Conservation (phyloP, 257 asterid genomes). For the Jacaranda copaia region DNA sequence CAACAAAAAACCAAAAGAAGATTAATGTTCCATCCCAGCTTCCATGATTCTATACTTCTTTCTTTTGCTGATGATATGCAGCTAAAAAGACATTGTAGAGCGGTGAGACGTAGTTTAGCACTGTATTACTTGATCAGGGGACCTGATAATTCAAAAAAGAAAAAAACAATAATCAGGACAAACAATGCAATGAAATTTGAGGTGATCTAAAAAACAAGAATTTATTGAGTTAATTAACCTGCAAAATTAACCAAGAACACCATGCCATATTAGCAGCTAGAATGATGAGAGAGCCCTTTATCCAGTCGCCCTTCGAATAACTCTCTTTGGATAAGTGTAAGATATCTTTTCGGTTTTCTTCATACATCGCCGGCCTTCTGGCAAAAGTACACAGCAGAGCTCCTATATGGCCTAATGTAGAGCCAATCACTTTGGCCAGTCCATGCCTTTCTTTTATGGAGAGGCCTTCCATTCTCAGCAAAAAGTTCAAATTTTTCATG, state of each 20-base stretch:
- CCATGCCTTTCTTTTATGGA: slow-evolving; percentile 37
- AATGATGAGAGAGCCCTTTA: slow-evolving; percentile 40
- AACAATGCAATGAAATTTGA: too few relatives aligned
- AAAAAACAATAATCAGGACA: too few relatives aligned
- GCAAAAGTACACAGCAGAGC: slow-evolving; percentile 40
- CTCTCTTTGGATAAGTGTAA: slow-evolving; percentile 9
- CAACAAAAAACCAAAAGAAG: slow-evolving; percentile 32
- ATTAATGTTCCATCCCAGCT: slow-evolving; percentile 34
- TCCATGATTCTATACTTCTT: slow-evolving; percentile 24
- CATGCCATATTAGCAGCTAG: slow-evolving; percentile 31
- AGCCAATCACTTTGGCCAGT: slow-evolving; percentile 41
- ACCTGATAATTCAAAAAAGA: neutral
- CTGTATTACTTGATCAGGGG: slow-evolving; percentile 35
- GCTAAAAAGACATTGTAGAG: slow-evolving; percentile 30
- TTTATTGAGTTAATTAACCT: slow-evolving; percentile 26
- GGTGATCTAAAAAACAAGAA: neutral
- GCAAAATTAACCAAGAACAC: slow-evolving; percentile 41
- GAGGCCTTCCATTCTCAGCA: slow-evolving; percentile 37
- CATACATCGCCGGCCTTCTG: slow-evolving; percentile 32
- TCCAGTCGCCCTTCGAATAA: slow-evolving; percentile 28
- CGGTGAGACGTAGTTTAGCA: slow-evolving; percentile 30
- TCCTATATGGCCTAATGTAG: slow-evolving; percentile 35
- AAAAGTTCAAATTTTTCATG: too few relatives aligned
- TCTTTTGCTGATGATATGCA: slow-evolving; percentile 25
- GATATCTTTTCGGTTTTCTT: slow-evolving; percentile 1